Conservation (phyloP, 495 filamentous ascomycete species). For the Xanthoparmelia taractica region DNA sequence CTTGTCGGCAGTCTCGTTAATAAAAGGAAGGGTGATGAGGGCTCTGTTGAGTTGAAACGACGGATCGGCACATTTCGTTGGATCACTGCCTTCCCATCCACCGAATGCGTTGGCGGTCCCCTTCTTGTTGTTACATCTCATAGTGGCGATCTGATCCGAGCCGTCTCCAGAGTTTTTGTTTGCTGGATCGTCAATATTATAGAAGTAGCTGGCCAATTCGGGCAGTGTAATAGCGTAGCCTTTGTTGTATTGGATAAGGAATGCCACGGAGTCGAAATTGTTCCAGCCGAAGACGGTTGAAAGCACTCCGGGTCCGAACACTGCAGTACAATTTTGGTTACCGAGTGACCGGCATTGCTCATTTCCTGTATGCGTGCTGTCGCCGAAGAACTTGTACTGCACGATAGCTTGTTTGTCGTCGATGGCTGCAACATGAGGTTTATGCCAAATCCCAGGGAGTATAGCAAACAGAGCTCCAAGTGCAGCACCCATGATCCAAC, state of each 20-base stretch:
- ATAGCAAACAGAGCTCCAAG: neutral
- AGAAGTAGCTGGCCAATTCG: slow-evolving; percentile 9
- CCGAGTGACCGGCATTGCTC: neutral
- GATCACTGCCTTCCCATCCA: neutral
- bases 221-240: slow-evolving; percentile 14
- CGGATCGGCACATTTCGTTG: neutral
- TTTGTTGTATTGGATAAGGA: slow-evolving; percentile 12
- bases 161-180: neutral
- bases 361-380: neutral
- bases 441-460: neutral
- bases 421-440: neutral
- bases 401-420: neutral
- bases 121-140: neutral
- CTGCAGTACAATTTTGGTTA: slow-evolving; percentile 8
- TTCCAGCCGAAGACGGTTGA: neutral
- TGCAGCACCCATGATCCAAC: neutral
- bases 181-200: slow-evolving; percentile 5
- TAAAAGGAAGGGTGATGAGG: slow-evolving; percentile 9
- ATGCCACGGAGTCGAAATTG: slow-evolving; percentile 9
- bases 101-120: neutral
- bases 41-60: neutral
- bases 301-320: slow-evolving; percentile 10
- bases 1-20: slow-evolving; percentile 14
- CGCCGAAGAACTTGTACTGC: neutral
- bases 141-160: neutral